A percentile compares a stretch with the other conserved stretches of the same genome.
phyloP scores from a whole-genome alignment of 768 basidiomycete genomes.

The Daedaleopsis nitida region DNA sequence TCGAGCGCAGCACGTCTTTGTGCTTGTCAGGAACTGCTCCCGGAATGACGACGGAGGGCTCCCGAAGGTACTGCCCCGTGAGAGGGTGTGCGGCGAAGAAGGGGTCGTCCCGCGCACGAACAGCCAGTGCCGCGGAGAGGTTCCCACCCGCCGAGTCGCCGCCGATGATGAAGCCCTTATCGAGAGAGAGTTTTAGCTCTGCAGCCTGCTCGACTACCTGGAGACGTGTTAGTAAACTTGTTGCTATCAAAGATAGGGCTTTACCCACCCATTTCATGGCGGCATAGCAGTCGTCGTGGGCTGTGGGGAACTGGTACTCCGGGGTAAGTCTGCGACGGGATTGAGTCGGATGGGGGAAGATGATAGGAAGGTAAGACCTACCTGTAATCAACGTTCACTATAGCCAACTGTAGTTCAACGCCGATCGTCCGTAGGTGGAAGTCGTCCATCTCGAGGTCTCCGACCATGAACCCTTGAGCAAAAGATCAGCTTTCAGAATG shows the following conservation, averaged over 20 bases:
- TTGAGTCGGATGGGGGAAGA: not conserved
- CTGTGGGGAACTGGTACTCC: constrained; percentile 27
- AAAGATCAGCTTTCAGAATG: not conserved
- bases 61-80: constrained; percentile 28
- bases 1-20: constrained; percentile 1
- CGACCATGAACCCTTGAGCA: constrained; percentile 1
- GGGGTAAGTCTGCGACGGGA: constrained; percentile 24
- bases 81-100: constrained; percentile 17
- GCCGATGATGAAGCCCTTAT: constrained; percentile 28
- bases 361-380: not conserved
- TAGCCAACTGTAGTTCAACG: constrained; percentile 20
- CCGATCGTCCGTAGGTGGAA: constrained; percentile 19
- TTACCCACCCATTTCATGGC: constrained; percentile 29
- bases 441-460: constrained; percentile 22
- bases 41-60: constrained; percentile 11
- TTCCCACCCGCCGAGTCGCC: constrained; percentile 28
- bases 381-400: constrained; percentile 23
- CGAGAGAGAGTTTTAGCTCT: constrained; percentile 10
- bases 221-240: not conserved
- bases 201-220: constrained; percentile 13
- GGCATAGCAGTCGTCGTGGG: constrained; percentile 25
- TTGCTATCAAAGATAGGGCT: not conserved
- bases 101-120: constrained; percentile 24
- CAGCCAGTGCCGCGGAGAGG: constrained; percentile 22
- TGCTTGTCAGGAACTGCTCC: constrained; percentile 2